Evolutionary conservation across 73 alveolate genomes (phyloP).

Genomic region (Blepharisma japonicum): DNA sequence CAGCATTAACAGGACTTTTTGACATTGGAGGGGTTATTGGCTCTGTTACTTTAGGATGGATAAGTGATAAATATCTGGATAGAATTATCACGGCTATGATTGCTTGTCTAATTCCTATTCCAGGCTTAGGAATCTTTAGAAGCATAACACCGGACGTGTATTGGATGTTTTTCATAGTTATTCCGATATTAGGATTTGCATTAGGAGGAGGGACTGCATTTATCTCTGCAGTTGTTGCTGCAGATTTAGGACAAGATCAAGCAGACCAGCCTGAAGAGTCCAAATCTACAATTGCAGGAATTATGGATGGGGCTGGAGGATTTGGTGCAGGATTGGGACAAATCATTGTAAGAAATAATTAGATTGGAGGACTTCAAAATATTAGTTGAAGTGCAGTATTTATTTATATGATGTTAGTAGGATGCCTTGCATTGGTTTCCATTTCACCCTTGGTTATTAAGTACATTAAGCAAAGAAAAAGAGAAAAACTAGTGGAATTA

Average conservation of each 20-base stretch:
- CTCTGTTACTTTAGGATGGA: slow-evolving; percentile 9
- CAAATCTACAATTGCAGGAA: slow-evolving; percentile 61
- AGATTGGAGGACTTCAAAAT: no score
- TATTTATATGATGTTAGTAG: no score
- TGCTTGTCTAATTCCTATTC: slow-evolving; percentile 42
- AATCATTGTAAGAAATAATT: no score
- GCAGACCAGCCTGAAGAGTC: slow-evolving; percentile 42
- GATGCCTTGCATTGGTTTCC: no score
- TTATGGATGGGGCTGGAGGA: slow-evolving; percentile 54
- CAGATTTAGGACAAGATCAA: slow-evolving; percentile 61
- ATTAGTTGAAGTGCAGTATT: no score
- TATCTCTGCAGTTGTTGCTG: slow-evolving; percentile 51
- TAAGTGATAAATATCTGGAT: slow-evolving; percentile 45
- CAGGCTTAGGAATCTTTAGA: slow-evolving; percentile 34
- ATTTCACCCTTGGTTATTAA: no score
- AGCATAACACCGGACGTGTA: slow-evolving; percentile 16
- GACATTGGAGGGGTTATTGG: slow-evolving; percentile 26
- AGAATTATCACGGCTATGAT: slow-evolving; percentile 43
- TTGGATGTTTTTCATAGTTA: slow-evolving; percentile 32
- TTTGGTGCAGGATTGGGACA: slow-evolving; percentile 9
- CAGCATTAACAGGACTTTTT: slow-evolving; percentile 1
- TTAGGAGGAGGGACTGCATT: slow-evolving; percentile 55
- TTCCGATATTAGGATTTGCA: slow-evolving; percentile 46
- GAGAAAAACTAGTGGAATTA: no score
- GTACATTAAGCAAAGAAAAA: no score